A percentile compares a stretch with the other conserved stretches of the same genome.
Evolutionary conservation across 225 moss, liverwort and hornwort genomes (phyloP).

Genomic region (Straminergon stramineum): DNA sequence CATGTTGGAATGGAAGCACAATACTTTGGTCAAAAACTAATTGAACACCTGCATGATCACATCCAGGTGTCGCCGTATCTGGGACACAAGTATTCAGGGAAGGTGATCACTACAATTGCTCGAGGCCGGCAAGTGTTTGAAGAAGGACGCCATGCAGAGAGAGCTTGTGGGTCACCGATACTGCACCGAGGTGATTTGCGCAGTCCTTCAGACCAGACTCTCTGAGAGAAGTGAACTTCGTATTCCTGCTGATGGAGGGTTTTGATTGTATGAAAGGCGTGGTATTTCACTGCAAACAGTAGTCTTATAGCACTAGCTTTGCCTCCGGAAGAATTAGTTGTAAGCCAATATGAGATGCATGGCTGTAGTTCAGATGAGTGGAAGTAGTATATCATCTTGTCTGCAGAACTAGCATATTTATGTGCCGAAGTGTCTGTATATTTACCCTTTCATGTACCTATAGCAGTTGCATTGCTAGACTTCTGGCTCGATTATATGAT

Average conservation of each 20-base stretch:
- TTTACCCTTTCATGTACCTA: neutral
- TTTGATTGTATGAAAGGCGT: neutral
- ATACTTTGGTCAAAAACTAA: neutral
- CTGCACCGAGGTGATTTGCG: neutral
- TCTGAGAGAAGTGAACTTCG: neutral
- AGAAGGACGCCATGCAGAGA: conserved; percentile 57
- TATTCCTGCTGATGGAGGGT: neutral
- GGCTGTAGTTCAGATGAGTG: neutral
- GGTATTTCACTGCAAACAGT: neutral
- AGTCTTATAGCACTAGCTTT: neutral
- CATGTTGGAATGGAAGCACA: neutral
- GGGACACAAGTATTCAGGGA: conserved; percentile 59
- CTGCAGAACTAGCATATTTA: neutral
- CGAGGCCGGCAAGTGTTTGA: conserved; percentile 74
- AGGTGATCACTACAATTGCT: conserved; percentile 67
- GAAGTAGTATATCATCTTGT: neutral
- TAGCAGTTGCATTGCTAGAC: neutral
- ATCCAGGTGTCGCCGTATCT: conserved; percentile 66
- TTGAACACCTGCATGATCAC: neutral
- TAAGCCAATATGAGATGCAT: neutral
- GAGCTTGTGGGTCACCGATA: conserved; percentile 46
- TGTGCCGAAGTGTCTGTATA: neutral
- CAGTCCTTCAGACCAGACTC: neutral
- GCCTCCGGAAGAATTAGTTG: neutral
- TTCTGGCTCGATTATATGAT: neutral